Evolutionary conservation across 371 early-diverging fungal genomes (phyloP).

Genomic region (Circinella minor): DNA sequence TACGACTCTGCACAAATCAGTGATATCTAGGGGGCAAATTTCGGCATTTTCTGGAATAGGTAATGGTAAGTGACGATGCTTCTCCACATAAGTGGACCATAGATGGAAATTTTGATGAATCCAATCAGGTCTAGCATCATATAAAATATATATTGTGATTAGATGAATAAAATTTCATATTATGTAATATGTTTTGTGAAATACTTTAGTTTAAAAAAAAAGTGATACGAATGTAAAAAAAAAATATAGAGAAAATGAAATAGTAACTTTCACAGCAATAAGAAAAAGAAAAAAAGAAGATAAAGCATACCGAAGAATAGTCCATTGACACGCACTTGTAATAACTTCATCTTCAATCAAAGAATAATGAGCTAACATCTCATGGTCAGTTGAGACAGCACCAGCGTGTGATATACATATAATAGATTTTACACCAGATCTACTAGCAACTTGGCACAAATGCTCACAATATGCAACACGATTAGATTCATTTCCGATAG

Average conservation of each 20-base stretch:
- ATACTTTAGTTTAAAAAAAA: too few species aligned
- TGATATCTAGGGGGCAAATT: slow-evolving; percentile 47
- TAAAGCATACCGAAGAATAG: slow-evolving; percentile 41
- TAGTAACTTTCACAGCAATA: neutral
- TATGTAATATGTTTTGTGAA: too few species aligned
- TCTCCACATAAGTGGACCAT: slow-evolving; percentile 38
- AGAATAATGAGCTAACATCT: slow-evolving; percentile 36
- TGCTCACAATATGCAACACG: slow-evolving; percentile 33
- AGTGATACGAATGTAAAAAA: neutral
- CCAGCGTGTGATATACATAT: slow-evolving; percentile 50
- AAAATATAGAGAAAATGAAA: neutral
- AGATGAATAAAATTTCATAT: too few species aligned
- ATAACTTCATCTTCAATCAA: slow-evolving; percentile 46
- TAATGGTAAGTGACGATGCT: slow-evolving; percentile 20
- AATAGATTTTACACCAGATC: slow-evolving; percentile 44
- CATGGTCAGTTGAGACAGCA: slow-evolving; percentile 32
- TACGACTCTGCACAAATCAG: slow-evolving; percentile 37
- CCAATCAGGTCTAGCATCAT: slow-evolving; percentile 41
- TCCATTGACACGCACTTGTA: slow-evolving; percentile 33
- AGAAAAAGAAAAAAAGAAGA: too few species aligned
- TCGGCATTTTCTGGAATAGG: slow-evolving; percentile 31
- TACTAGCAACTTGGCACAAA: slow-evolving; percentile 34
- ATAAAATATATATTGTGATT: too few species aligned
- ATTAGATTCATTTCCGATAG: slow-evolving; percentile 36
- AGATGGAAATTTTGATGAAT: slow-evolving; percentile 45